These are phyloP conservation scores for Chlamydomonas schloesseri DNA, from an alignment of 139 green algal genomes.

Conservation along the genomic window DNA sequence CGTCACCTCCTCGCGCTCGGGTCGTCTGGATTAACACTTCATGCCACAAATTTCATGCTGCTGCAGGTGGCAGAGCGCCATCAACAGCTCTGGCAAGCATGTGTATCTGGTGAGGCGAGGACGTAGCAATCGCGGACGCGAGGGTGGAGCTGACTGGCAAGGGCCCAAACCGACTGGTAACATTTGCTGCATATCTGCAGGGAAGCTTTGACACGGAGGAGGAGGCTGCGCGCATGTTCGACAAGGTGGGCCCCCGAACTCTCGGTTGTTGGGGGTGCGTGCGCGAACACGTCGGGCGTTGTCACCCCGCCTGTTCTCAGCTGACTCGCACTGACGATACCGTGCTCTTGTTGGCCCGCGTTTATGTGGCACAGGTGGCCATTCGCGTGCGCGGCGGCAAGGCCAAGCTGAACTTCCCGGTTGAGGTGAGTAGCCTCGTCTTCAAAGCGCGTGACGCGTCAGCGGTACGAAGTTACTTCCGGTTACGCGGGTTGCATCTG, in stretches of 20 bases:
- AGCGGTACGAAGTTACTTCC: neutral
- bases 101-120: constrained; percentile 36
- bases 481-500: too few species aligned
- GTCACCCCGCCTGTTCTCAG: neutral
- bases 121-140: too few species aligned
- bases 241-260: constrained; percentile 28
- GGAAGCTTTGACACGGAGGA: constrained; percentile 40
- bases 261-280: neutral
- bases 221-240: constrained; percentile 48
- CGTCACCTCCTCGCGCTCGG: too few species aligned
- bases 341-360: neutral
- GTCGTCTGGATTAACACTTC: too few species aligned
- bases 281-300: neutral
- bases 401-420: constrained; percentile 54
- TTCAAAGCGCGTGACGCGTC: too few species aligned
- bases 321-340: too few species aligned
- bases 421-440: constrained; percentile 16
- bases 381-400: constrained; percentile 27
- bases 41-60: too few species aligned
- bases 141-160: too few species aligned
- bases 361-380: constrained; percentile 1
- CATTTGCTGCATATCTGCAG: too few species aligned
- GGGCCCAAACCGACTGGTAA: too few species aligned
- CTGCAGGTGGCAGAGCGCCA: constrained; percentile 50
- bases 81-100: constrained; percentile 46